phyloP scores from a whole-genome alignment of 208 protist genomes.

The Trypanosoma brucei region DNA sequence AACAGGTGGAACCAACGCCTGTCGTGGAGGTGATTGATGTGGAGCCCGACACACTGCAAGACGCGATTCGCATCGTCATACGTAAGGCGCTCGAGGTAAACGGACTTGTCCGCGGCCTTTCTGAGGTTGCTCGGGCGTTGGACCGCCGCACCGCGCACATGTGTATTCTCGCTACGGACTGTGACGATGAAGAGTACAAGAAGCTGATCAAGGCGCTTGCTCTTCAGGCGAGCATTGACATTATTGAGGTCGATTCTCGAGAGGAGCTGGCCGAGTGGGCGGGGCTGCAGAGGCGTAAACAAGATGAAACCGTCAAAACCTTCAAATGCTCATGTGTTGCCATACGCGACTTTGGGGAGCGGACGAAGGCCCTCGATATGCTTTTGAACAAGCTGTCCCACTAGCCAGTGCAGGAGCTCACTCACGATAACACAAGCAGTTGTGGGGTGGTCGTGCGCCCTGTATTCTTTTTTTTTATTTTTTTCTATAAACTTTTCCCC shows the following conservation, averaged over 20 bases:
- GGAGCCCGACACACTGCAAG: constrained; percentile 35
- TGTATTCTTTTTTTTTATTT: constrained; percentile 17
- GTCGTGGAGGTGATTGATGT: constrained; percentile 44
- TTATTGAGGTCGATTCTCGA: constrained; percentile 34
- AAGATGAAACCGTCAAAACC: constrained; percentile 32
- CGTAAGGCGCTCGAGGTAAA: constrained; percentile 36
- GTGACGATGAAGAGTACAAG: constrained; percentile 52
- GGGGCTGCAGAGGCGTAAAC: constrained; percentile 29
- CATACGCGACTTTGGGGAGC: constrained; percentile 39
- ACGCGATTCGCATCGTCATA: constrained; percentile 40
- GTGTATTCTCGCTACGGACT: constrained; percentile 42
- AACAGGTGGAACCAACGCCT: constrained; percentile 30
- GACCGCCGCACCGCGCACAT: constrained; percentile 41
- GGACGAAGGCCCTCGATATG: constrained; percentile 39
- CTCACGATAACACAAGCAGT: neutral
- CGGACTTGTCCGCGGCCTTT: constrained; percentile 41
- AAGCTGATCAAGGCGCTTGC: constrained; percentile 41
- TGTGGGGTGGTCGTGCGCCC: neutral
- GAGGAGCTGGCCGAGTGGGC: constrained; percentile 33
- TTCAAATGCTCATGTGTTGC: constrained; percentile 40
- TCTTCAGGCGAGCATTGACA: constrained; percentile 32
- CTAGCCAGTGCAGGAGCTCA: neutral
- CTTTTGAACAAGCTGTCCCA: constrained; percentile 24
- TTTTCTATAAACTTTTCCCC: no score
- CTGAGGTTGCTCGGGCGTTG: constrained; percentile 35